phyloP scores from a whole-genome alignment of 2,329 filamentous ascomycete species.

The Lasiodiplodia sp. region DNA sequence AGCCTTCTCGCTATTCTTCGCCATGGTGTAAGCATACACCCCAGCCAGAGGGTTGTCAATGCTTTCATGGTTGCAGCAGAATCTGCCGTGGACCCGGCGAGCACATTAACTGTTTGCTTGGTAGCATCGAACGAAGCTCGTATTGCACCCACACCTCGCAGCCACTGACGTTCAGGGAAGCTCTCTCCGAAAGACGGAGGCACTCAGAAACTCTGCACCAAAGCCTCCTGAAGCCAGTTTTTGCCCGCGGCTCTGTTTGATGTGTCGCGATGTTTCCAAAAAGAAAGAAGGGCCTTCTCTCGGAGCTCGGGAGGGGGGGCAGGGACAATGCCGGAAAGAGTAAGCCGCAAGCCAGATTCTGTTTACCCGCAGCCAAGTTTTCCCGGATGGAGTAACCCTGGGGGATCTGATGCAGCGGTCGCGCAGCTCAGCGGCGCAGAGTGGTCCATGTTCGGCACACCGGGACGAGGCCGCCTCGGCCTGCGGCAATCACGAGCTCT shows the following conservation, averaged over 20 bases:
- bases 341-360: neutral
- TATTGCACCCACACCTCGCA: neutral
- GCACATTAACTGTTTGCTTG: neutral
- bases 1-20: neutral
- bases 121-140: neutral
- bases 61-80: neutral
- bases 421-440: neutral
- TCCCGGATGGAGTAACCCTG: neutral
- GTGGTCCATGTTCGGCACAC: slow-evolving; percentile 1
- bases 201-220: neutral
- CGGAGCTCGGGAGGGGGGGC: neutral
- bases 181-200: neutral
- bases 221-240: neutral
- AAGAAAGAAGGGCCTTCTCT: slow-evolving; percentile 1
- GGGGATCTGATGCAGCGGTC: slow-evolving; percentile 6
- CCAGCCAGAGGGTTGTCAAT: neutral
- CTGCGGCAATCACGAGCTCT: neutral
- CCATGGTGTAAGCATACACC: neutral
- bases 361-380: neutral
- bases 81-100: neutral
- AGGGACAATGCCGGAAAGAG: neutral
- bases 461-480: neutral
- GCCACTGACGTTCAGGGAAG: neutral
- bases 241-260: neutral
- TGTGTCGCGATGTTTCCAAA: neutral